Percentiles rank a stretch among this genome's conserved stretches.
These are phyloP conservation scores for Auricularia auricula-judae DNA, from an alignment of 768 basidiomycete genomes.

Conservation along the genomic window DNA sequence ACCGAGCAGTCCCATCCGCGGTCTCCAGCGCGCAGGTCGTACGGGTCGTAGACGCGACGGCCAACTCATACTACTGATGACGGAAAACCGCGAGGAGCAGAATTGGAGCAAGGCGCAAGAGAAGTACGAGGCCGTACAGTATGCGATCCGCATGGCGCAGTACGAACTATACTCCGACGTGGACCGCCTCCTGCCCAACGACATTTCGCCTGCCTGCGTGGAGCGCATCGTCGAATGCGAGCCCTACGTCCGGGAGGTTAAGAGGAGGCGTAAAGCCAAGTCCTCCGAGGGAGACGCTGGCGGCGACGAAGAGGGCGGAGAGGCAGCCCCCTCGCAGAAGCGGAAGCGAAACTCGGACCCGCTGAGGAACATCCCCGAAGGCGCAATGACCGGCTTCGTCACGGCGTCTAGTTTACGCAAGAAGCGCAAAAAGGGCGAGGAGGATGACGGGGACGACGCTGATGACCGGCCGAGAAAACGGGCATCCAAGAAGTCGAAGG, in stretches of 20 bases:
- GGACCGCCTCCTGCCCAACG: conserved; percentile 68
- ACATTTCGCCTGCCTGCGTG: conserved; percentile 63
- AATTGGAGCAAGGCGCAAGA: conserved; percentile 85
- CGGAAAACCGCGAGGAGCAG: conserved; percentile 80
- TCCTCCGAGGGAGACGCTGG: conserved; percentile 7
- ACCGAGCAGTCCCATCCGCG: conserved; percentile 90
- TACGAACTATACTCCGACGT: conserved; percentile 93
- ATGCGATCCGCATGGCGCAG: conserved; percentile 65
- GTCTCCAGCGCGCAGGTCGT: conserved; percentile 94
- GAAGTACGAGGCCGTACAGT: conserved; percentile 81
- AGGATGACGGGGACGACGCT: conserved; percentile 15
- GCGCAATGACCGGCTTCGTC: conserved; percentile 65
- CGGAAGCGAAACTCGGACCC: conserved; percentile 62
- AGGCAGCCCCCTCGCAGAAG: conserved; percentile 29
- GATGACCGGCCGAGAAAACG: conserved; percentile 11
- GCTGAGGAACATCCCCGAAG: conserved; percentile 58
- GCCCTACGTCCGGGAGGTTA: conserved; percentile 41
- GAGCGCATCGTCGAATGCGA: conserved; percentile 80
- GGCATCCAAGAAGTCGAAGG: conserved; percentile 18
- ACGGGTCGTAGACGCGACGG: conserved; percentile 91
- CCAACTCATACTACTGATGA: conserved; percentile 80
- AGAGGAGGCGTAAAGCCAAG: conserved; percentile 20
- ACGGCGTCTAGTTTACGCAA: conserved; percentile 50
- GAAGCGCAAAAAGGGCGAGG: conserved; percentile 39
- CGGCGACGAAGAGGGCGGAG: conserved; percentile 7